These are phyloP conservation scores for Nemania serpens DNA, from an alignment of 2,329 filamentous ascomycete genomes.

Conservation along the genomic window DNA sequence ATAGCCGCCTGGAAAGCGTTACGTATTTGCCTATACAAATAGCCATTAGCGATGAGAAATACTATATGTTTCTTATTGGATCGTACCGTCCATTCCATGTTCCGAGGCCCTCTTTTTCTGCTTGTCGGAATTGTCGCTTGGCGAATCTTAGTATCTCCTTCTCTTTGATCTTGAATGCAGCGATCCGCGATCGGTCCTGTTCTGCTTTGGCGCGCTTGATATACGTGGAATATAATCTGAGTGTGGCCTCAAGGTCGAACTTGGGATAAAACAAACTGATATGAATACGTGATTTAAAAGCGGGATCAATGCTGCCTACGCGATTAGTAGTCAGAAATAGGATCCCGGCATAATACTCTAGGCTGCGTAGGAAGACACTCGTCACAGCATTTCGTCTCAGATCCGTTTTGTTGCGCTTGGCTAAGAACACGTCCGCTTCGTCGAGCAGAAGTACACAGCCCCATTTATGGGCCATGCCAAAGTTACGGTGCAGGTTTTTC, in stretches of 20 bases:
- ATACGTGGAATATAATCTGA: constrained; percentile 16
- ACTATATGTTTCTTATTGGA: not conserved
- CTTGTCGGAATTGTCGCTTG: constrained; percentile 17
- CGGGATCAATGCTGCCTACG: constrained; percentile 21
- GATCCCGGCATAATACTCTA: constrained; percentile 19
- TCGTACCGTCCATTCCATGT: constrained; percentile 23
- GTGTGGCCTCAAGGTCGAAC: constrained; percentile 10
- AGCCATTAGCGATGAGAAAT: not conserved
- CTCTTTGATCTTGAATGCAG: constrained; percentile 17
- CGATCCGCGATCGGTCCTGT: constrained; percentile 4
- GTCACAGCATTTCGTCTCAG: constrained; percentile 19
- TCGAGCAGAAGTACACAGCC: constrained; percentile 19
- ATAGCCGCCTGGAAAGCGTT: constrained; percentile 24
- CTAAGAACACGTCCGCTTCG: constrained; percentile 20
- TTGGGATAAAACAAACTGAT: constrained; percentile 19
- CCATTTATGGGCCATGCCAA: constrained; percentile 20
- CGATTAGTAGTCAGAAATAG: constrained; percentile 15
- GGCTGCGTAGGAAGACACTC: constrained; percentile 13
- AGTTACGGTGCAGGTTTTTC: constrained; percentile 12
- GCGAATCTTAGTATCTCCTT: constrained; percentile 23
- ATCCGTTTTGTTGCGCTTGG: constrained; percentile 14
- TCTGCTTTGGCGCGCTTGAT: constrained; percentile 9
- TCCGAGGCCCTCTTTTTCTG: constrained; percentile 16
- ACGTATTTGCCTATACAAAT: constrained; percentile 17
- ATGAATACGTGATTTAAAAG: constrained; percentile 21